Base-by-base conservation (phyloP, 2,329 filamentous ascomycete genomes). In the Penicillium sp. region DNA sequence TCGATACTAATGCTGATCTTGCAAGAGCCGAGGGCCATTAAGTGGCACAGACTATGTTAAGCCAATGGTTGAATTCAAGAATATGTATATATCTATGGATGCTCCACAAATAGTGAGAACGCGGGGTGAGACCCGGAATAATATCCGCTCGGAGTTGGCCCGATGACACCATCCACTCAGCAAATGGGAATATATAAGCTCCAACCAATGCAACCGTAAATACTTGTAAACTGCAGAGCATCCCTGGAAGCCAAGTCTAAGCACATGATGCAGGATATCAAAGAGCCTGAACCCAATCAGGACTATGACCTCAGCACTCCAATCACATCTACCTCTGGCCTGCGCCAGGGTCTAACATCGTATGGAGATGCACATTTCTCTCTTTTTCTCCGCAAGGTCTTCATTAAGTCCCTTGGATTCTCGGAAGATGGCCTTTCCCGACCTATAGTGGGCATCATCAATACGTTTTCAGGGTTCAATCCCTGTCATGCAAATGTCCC, bases 301-400 rank as follows among this genome's bases (percentile, higher is more conserved):
- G 80, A 89, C 71, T 90, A 89, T 65, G 78, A 88, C 65, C 81
- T 89, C 16, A 76, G 77, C 19, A 77, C 70, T 1, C 81, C 84
- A 1, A 82, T 89, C 52, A 65, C 74, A 24, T 74, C 79, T 42
- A 72, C 74, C 31, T 71, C 77, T 0, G 87, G 87, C 7, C 77
- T 90, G 29, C 82, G 86, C 8, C 85, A 86, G 63, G 85, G 85
- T 1, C 80, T 90, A 1, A 82, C 87, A 3, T 85, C 84, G 0
- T 91, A 91, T 63, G 89, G 89, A 45, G 89, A 91, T 63, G 79
- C 87, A 7, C 88, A 90, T 72, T 91, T 91, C 76, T 88, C 87
- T 0, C 80, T 91, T 2, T 91, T 91, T 67, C 79, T 91, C 0
- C 82, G 89, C 33, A 91, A 91, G 66, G 88, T 87, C 24, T 91